Conservation (phyloP, 106 monocot genomes). For the Ottelia alismoides region DNA sequence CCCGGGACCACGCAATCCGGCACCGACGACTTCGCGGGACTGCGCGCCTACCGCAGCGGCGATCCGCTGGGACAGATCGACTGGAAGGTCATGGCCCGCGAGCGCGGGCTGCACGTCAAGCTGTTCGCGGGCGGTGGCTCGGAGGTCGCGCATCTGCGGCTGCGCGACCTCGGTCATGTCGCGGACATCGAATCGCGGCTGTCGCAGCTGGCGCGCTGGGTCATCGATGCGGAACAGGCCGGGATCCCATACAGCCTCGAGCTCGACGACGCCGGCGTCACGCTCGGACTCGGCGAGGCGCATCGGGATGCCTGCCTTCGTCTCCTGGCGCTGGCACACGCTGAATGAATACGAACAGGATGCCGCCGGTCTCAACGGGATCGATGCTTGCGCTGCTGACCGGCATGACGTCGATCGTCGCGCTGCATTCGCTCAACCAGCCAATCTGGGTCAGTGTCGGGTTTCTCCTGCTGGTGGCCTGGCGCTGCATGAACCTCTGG, state of each 20-base stretch:
- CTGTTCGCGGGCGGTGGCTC: background rate
- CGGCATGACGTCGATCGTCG: no score
- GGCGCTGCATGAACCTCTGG: no score
- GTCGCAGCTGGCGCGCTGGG: background rate
- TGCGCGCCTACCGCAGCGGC: background rate
- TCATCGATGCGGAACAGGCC: background rate
- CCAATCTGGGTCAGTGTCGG: no score
- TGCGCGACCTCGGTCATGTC: background rate
- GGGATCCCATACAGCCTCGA: background rate
- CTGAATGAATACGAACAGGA: no score
- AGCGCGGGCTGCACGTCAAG: background rate
- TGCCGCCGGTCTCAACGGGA: no score
- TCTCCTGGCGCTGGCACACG: background rate
- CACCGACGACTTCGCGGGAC: background rate
- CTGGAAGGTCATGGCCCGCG: background rate
- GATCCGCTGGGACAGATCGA: background rate
- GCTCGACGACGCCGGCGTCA: background rate
- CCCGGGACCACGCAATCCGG: no score
- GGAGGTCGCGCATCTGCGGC: background rate
- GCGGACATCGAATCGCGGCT: background rate
- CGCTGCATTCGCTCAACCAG: no score
- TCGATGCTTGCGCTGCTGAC: no score
- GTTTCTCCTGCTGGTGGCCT: no score
- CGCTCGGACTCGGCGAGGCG: background rate
- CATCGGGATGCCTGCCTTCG: background rate